These are phyloP conservation scores for Theobroma grandiflorum DNA, from an alignment of 441 rosid species.

Conservation along the genomic window DNA sequence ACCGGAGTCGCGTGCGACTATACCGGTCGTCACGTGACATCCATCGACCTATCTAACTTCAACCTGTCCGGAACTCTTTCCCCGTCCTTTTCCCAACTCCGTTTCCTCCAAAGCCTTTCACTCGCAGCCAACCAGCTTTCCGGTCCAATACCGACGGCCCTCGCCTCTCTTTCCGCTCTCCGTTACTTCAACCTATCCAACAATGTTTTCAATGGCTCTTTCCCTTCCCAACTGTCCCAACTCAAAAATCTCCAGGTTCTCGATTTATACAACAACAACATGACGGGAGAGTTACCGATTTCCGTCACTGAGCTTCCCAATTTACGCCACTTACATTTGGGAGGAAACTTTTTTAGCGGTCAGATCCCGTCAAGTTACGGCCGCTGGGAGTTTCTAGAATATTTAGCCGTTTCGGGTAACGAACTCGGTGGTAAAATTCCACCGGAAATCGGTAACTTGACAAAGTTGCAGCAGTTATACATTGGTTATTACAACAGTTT, in stretches of 20 bases:
- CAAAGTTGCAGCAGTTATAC: slow-evolving; percentile 66
- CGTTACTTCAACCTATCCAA: slow-evolving; percentile 81
- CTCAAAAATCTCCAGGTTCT: slow-evolving; percentile 72
- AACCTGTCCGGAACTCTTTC: slow-evolving; percentile 78
- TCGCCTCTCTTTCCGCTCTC: slow-evolving; percentile 61
- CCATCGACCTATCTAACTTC: slow-evolving; percentile 71
- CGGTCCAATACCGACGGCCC: slow-evolving; percentile 76
- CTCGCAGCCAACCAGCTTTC: slow-evolving; percentile 65
- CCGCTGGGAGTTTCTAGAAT: slow-evolving; percentile 69
- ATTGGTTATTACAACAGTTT: slow-evolving; percentile 82
- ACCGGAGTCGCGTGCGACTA: slow-evolving; percentile 70
- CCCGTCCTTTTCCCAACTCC: slow-evolving; percentile 63
- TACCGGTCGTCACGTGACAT: slow-evolving; percentile 64
- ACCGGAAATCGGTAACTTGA: slow-evolving; percentile 80
- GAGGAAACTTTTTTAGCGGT: slow-evolving; percentile 89
- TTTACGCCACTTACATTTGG: slow-evolving; percentile 86
- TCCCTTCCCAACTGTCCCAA: slow-evolving; percentile 62
- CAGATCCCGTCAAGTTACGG: slow-evolving; percentile 78
- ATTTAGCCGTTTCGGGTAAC: slow-evolving; percentile 86
- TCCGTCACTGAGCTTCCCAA: slow-evolving; percentile 67
- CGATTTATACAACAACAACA: slow-evolving; percentile 89
- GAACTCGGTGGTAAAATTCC: slow-evolving; percentile 79
- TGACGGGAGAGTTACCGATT: slow-evolving; percentile 79
- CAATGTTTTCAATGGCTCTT: slow-evolving; percentile 75
- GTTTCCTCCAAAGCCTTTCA: slow-evolving; percentile 67